A percentile compares a stretch with the other conserved stretches of the same genome.
These are phyloP conservation scores for Mortierella antarctica DNA, from an alignment of 192 early-diverging fungal species.

Conservation along the genomic window DNA sequence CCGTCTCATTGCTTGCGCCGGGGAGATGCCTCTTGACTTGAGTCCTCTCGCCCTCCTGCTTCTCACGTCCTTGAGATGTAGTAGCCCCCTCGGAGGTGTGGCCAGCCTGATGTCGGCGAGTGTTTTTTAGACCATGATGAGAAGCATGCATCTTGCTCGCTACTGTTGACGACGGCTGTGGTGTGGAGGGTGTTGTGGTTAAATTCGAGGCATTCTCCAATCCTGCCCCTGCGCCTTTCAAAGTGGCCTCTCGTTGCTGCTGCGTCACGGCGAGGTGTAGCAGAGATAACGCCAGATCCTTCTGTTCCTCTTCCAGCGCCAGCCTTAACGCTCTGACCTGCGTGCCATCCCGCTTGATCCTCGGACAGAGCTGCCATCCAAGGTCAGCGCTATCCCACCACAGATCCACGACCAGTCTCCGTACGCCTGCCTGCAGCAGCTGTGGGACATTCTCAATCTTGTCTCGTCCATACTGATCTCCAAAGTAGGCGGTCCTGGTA, in stretches of 20 bases:
- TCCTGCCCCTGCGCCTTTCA: neutral
- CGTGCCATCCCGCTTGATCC: slow-evolving; percentile 13
- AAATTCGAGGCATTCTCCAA: neutral
- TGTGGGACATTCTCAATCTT: slow-evolving; percentile 22
- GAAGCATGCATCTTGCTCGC: too few species aligned
- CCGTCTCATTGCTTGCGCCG: too few species aligned
- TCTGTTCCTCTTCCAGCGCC: slow-evolving; percentile 17
- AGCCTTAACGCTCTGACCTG: neutral
- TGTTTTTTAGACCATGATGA: too few species aligned
- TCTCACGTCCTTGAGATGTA: too few species aligned
- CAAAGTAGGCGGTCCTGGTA: slow-evolving; percentile 39
- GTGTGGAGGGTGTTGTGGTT: neutral
- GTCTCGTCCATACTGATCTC: slow-evolving; percentile 22
- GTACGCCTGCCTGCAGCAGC: slow-evolving; percentile 40
- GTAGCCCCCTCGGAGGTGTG: too few species aligned
- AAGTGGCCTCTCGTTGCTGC: neutral
- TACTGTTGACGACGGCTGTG: too few species aligned
- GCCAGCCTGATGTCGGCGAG: too few species aligned
- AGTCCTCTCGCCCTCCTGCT: too few species aligned
- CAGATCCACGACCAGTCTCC: slow-evolving; percentile 37
- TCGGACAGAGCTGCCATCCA: slow-evolving; percentile 44
- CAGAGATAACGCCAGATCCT: neutral
- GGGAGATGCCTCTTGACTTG: too few species aligned
- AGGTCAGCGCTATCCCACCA: slow-evolving; percentile 38
- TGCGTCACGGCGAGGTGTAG: neutral